Evolutionary conservation across 2,329 filamentous ascomycete genomes (phyloP).

Genomic region (Venturia pyrina): DNA sequence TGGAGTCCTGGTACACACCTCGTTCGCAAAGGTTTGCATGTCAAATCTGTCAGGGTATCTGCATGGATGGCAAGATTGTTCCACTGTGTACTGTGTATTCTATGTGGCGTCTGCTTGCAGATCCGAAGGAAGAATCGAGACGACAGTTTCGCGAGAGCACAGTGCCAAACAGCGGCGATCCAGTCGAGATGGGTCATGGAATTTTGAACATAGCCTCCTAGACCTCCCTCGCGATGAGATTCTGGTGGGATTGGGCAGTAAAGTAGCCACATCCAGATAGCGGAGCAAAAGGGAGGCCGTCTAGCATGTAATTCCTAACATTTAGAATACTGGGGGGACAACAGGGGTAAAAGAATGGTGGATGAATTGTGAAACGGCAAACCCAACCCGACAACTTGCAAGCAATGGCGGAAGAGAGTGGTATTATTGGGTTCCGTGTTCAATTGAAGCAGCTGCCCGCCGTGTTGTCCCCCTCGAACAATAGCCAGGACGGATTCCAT

Average conservation of each 20-base stretch:
- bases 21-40: neutral
- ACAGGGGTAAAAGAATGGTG: neutral
- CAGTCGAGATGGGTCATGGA: neutral
- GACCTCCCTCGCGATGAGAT: neutral
- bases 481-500: neutral
- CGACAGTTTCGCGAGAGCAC: neutral
- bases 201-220: too few relatives aligned
- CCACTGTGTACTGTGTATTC: neutral
- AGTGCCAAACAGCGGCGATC: neutral
- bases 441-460: neutral
- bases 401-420: neutral
- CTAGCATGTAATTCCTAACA: neutral
- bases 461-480: neutral
- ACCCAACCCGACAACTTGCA: neutral
- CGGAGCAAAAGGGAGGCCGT: neutral
- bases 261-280: neutral
- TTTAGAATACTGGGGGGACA: neutral
- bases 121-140: neutral
- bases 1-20: neutral
- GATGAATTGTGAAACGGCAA: neutral
- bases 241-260: neutral
- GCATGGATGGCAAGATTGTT: slow-evolving; percentile 4
- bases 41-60: slow-evolving; percentile 1
- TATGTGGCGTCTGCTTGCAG: neutral
- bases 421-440: neutral